Percentiles rank a stretch among this genome's conserved stretches.
These are phyloP conservation scores for Aegilops longissima DNA, from an alignment of 176 grass and related monocot species.

Conservation along the genomic window DNA sequence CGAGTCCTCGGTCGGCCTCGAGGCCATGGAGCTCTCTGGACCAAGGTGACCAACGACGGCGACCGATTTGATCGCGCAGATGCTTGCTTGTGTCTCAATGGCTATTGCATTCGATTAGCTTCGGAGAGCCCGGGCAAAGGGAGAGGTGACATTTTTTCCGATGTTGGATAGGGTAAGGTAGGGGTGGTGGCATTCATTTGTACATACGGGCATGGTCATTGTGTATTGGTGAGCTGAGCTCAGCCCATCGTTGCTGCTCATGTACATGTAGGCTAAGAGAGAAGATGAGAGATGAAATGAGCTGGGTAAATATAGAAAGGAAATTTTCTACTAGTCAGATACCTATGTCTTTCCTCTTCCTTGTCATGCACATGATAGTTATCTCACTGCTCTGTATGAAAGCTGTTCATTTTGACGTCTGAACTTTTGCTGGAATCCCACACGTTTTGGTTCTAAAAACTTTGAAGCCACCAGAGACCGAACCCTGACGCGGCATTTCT, in stretches of 20 bases:
- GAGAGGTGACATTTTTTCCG: not conserved
- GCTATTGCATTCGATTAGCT: constrained; percentile 3
- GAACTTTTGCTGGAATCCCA: not conserved
- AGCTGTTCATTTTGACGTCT: not conserved
- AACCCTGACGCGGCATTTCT: not conserved
- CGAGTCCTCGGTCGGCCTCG: constrained; percentile 75
- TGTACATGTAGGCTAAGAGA: constrained; percentile 45
- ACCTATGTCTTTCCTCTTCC: no score
- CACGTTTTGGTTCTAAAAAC: no score
- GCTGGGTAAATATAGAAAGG: constrained; percentile 47
- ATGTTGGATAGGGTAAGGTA: constrained; percentile 4
- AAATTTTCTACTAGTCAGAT: not conserved
- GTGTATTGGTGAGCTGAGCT: constrained; percentile 24
- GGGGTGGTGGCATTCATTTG: constrained; percentile 52
- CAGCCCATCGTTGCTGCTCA: constrained; percentile 41
- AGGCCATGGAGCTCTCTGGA: constrained; percentile 94
- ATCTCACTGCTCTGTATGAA: not conserved
- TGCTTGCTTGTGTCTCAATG: not conserved
- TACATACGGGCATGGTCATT: constrained; percentile 31
- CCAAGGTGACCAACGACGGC: constrained; percentile 46
- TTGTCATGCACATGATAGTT: no score
- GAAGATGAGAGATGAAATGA: constrained; percentile 47
- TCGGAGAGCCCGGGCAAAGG: not conserved
- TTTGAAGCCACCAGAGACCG: not conserved
- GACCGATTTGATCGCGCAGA: not conserved